phyloP scores from a whole-genome alignment of 306 rosid genomes.

The Gynostemma pentaphyllum region DNA sequence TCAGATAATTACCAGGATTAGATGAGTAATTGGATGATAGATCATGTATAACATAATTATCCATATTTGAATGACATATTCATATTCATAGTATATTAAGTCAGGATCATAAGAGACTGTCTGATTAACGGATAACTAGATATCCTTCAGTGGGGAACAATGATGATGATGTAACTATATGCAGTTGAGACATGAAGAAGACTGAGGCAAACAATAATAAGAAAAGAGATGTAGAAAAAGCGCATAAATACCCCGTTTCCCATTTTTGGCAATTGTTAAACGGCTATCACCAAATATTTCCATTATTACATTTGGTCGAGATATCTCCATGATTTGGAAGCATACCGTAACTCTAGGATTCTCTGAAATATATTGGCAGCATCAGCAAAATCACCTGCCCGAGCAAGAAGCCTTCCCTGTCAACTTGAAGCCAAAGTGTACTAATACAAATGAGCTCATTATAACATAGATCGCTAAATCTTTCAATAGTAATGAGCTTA shows the following conservation, averaged over 20 bases:
- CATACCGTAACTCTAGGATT: conserved; percentile 78
- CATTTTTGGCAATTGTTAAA: background rate
- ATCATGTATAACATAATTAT: background rate
- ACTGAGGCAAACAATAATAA: too few species aligned
- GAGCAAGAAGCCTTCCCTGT: conserved; percentile 99
- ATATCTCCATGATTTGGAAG: background rate
- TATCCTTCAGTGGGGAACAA: too few species aligned
- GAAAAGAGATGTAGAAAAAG: background rate
- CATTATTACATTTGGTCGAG: background rate
- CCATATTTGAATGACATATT: background rate
- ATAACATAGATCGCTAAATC: background rate
- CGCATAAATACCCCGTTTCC: background rate
- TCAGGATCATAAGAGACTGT: background rate
- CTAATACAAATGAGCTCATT: conserved; percentile 48
- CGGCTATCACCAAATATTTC: background rate
- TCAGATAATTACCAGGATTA: background rate
- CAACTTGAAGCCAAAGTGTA: conserved; percentile 85
- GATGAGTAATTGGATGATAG: background rate
- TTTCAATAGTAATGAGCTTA: background rate
- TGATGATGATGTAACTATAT: background rate
- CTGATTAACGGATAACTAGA: background rate
- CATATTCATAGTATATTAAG: background rate
- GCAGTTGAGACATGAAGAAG: too few species aligned
- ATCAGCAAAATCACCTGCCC: conserved; percentile 69
- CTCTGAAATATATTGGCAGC: conserved; percentile 65